These are phyloP conservation scores for Colletotrichum scovillei DNA, from an alignment of 2,329 filamentous ascomycete species.

Conservation along the genomic window DNA sequence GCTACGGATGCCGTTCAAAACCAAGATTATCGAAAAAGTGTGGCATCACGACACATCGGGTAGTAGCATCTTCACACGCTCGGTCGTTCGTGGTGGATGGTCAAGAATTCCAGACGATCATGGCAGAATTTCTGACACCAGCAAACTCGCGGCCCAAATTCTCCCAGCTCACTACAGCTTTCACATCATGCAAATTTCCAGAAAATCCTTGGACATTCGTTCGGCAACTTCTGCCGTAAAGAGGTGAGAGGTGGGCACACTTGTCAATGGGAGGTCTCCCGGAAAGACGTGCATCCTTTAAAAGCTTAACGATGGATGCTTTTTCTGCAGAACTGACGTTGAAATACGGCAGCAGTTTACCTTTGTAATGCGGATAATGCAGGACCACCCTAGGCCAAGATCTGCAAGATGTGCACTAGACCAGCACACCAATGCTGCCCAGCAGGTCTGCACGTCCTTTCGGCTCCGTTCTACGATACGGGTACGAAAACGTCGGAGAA, in stretches of 20 bases:
- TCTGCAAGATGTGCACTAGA: slow-evolving; percentile 1
- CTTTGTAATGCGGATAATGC: slow-evolving; percentile 17
- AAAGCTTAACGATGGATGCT: not conserved
- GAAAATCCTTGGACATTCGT: slow-evolving; percentile 11
- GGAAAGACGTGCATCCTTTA: not conserved
- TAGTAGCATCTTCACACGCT: not conserved
- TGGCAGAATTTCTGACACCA: not conserved
- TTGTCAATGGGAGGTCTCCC: not conserved
- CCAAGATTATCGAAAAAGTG: not conserved
- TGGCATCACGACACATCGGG: not conserved
- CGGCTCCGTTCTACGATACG: slow-evolving; percentile 9
- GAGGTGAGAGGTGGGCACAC: not conserved
- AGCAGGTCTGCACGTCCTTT: not conserved
- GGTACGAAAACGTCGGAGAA: slow-evolving; percentile 20
- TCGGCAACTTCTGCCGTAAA: slow-evolving; percentile 1
- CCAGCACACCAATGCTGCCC: not conserved
- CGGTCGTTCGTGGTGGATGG: slow-evolving; percentile 2
- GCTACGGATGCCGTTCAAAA: no score
- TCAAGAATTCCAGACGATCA: slow-evolving; percentile 5
- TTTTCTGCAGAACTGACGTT: slow-evolving; percentile 10
- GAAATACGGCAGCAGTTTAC: slow-evolving; percentile 3
- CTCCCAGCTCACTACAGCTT: no score
- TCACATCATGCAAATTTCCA: not conserved
- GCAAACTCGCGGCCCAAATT: not conserved
- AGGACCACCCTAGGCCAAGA: not conserved